These are phyloP conservation scores for Exophiala dermatitidis DNA, from an alignment of 2,329 filamentous ascomycete species.

Conservation along the genomic window DNA sequence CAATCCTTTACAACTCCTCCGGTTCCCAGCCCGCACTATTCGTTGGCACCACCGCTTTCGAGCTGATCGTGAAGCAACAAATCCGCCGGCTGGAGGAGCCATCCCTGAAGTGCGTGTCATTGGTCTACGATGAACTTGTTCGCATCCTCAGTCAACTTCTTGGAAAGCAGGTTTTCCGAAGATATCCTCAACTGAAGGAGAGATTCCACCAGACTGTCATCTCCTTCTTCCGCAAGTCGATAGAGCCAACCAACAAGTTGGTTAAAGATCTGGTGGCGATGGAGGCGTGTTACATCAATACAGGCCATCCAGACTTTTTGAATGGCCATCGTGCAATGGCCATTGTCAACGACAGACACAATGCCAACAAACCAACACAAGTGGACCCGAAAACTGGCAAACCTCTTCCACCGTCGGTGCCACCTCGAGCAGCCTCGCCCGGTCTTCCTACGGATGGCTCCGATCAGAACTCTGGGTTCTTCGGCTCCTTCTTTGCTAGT, in stretches of 20 bases:
- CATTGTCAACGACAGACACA: slow-evolving; percentile 90
- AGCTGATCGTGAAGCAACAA: slow-evolving; percentile 96
- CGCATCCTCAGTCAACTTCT: slow-evolving; percentile 88
- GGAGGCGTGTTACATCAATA: slow-evolving; percentile 98
- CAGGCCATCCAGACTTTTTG: slow-evolving; percentile 93
- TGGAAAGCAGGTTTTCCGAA: slow-evolving; percentile 78
- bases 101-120: slow-evolving; percentile 90
- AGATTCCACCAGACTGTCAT: slow-evolving; percentile 93
- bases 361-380: slow-evolving; percentile 73
- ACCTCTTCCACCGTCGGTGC: slow-evolving; percentile 63
- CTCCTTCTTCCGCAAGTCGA: slow-evolving; percentile 91
- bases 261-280: slow-evolving; percentile 87
- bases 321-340: slow-evolving; percentile 97
- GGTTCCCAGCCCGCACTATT: slow-evolving; percentile 94
- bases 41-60: slow-evolving; percentile 95
- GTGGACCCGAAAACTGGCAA: slow-evolving; percentile 99
- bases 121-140: slow-evolving; percentile 96
- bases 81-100: slow-evolving; percentile 95
- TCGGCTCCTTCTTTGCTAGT: slow-evolving; percentile 95
- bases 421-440: slow-evolving; percentile 68
- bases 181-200: slow-evolving; percentile 92
- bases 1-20: slow-evolving; percentile 97
- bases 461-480: slow-evolving; percentile 69
- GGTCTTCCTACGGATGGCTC: slow-evolving; percentile 54
- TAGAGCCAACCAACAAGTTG: slow-evolving; percentile 97